These are phyloP conservation scores for Saturnispora sanitii DNA, from an alignment of 805 yeast species.

Conservation along the genomic window DNA sequence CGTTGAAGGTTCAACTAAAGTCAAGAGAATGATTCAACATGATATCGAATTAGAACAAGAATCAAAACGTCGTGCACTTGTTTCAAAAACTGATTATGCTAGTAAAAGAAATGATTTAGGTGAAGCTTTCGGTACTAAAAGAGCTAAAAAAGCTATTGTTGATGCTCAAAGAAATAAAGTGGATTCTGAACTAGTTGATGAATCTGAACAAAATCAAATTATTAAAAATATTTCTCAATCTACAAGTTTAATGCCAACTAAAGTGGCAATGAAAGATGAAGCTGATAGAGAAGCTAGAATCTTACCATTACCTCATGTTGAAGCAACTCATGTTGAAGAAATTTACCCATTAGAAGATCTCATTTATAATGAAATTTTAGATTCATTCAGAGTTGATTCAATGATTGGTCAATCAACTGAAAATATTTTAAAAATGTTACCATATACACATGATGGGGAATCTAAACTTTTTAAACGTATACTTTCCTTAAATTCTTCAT, in stretches of 20 bases:
- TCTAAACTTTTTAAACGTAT: slow-evolving; percentile 5
- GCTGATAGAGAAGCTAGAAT: slow-evolving; percentile 64
- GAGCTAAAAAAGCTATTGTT: slow-evolving; percentile 82
- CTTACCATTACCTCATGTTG: slow-evolving; percentile 65
- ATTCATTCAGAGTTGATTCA: slow-evolving; percentile 53
- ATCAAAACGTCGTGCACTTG: slow-evolving; percentile 9
- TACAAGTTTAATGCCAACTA: slow-evolving; percentile 66
- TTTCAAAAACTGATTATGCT: slow-evolving; percentile 8
- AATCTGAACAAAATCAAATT: slow-evolving; percentile 60
- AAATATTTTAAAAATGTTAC: slow-evolving; percentile 48
- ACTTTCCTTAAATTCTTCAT: slow-evolving; percentile 28
- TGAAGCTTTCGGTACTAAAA: slow-evolving; percentile 94
- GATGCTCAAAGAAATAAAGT: slow-evolving; percentile 76
- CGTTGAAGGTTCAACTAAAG: slow-evolving; percentile 25
- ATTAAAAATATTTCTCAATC: slow-evolving; percentile 66
- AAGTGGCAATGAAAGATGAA: slow-evolving; percentile 46
- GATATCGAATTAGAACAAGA: slow-evolving; percentile 11
- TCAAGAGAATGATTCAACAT: slow-evolving; percentile 20
- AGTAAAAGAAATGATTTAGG: slow-evolving; percentile 76
- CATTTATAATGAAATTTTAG: slow-evolving; percentile 58
- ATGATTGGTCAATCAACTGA: slow-evolving; percentile 36
- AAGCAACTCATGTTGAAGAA: slow-evolving; percentile 77
- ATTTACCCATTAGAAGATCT: slow-evolving; percentile 67
- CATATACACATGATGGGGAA: slow-evolving; percentile 33
- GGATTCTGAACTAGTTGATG: slow-evolving; percentile 66